A percentile compares a stretch with the other conserved stretches of the same genome.
Conservation (phyloP, 129 eudicot species). For the Rutidosis leptorrhynchoides region DNA sequence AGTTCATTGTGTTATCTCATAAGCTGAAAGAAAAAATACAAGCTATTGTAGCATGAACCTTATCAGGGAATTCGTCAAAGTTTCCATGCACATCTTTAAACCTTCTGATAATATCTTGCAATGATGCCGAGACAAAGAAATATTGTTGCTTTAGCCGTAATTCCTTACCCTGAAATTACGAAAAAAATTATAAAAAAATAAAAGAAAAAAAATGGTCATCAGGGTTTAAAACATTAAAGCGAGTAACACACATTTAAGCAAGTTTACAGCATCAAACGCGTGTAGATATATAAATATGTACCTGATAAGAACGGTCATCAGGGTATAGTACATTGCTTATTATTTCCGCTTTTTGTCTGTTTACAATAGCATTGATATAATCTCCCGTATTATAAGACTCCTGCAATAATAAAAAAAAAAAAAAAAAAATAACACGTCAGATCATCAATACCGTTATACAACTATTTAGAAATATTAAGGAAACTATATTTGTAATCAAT, state of each 20-base stretch:
- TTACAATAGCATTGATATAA: constrained; percentile 51
- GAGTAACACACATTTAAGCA: not conserved
- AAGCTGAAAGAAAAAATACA: constrained; percentile 4
- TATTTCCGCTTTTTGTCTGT: constrained; percentile 60
- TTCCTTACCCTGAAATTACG: constrained; percentile 51
- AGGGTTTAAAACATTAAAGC: not conserved
- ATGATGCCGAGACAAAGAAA: constrained; percentile 58
- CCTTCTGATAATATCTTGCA: constrained; percentile 57
- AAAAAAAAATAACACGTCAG: not conserved
- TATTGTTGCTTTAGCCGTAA: constrained; percentile 55
- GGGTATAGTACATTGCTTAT: constrained; percentile 62
- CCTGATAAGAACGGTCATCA: constrained; percentile 67
- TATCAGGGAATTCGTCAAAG: constrained; percentile 51
- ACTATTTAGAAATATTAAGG: constrained; percentile 5
- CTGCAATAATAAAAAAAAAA: constrained; percentile 21
- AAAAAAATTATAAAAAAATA: not conserved
- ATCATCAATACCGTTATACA: not conserved
- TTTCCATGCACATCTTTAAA: constrained; percentile 48
- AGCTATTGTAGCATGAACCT: constrained; percentile 27
- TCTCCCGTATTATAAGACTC: constrained; percentile 68
- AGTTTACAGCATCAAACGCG: not conserved
- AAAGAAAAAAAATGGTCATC: not conserved
- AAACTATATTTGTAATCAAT: constrained; percentile 14
- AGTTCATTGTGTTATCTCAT: not conserved
- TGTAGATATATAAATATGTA: constrained; percentile 14